Evolutionary conservation across 148 eudicot species (phyloP).

Genomic region (Rhododendron griersonianum): DNA sequence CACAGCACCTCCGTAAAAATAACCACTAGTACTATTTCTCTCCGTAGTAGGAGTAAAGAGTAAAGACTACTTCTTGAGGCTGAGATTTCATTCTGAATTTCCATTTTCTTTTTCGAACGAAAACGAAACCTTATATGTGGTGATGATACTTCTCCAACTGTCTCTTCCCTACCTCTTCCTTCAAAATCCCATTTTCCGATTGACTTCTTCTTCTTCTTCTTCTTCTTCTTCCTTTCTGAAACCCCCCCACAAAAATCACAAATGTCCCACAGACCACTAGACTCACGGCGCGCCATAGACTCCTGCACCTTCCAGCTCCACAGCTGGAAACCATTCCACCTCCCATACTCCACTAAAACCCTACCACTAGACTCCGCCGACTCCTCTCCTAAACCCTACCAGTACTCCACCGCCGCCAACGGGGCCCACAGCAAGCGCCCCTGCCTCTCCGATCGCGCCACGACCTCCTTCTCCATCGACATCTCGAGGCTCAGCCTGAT

Average conservation of each 20-base stretch:
- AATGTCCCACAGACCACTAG: constrained; percentile 45
- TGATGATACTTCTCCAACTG: not conserved
- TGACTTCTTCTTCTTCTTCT: not conserved
- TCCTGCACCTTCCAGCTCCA: constrained; percentile 60
- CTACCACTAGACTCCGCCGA: constrained; percentile 25
- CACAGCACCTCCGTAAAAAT: no score
- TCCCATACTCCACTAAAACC: constrained; percentile 7
- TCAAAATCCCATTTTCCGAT: not conserved
- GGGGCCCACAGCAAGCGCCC: constrained; percentile 50
- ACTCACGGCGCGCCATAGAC: constrained; percentile 53
- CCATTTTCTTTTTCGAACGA: not conserved
- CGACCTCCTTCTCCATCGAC: not conserved
- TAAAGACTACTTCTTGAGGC: not conserved
- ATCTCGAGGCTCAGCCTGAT: not conserved
- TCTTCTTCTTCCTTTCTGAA: not conserved
- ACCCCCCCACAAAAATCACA: not conserved
- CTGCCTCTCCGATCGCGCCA: constrained; percentile 37
- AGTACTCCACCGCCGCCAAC: constrained; percentile 2
- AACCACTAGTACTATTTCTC: no score
- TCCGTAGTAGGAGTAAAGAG: no score
- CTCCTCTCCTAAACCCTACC: constrained; percentile 22
- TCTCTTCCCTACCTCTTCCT: not conserved
- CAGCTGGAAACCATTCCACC: constrained; percentile 64
- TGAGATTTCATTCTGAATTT: not conserved
- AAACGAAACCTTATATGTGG: not conserved